Conservation (phyloP, 768 basidiomycete genomes). For the Butyriboletus loyo region DNA sequence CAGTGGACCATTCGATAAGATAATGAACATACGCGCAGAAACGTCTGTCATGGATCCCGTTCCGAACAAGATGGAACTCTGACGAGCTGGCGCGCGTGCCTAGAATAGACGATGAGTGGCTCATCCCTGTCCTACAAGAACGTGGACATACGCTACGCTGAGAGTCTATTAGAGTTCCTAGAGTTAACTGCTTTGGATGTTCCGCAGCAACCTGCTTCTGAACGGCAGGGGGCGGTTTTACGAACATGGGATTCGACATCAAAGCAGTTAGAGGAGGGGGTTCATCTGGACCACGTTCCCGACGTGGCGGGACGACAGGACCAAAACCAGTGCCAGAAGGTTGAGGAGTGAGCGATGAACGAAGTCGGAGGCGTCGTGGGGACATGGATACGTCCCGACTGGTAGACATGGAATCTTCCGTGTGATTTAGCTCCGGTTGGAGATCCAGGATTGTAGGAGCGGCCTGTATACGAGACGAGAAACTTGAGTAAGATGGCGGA, state of each 20-base stretch:
- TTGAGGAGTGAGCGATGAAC: conserved; percentile 70
- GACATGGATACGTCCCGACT: conserved; percentile 46
- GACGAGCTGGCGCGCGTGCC: conserved; percentile 49
- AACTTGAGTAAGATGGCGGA: conserved; percentile 41
- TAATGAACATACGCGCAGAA: conserved; percentile 30
- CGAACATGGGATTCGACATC: conserved; percentile 64
- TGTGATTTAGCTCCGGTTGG: conserved; percentile 19
- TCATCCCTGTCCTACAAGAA: background rate
- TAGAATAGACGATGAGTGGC: conserved; percentile 23
- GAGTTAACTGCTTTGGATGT: conserved; percentile 40
- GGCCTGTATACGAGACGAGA: conserved; percentile 24
- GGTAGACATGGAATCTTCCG: conserved; percentile 17
- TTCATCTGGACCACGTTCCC: conserved; percentile 56
- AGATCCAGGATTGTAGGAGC: conserved; percentile 36
- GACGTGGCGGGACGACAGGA: conserved; percentile 37
- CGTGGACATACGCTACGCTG: conserved; percentile 49
- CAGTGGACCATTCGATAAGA: conserved; percentile 1
- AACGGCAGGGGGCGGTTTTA: conserved; percentile 50
- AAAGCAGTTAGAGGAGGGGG: conserved; percentile 66
- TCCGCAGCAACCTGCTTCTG: conserved; percentile 23
- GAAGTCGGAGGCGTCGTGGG: conserved; percentile 49
- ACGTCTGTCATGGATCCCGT: conserved; percentile 34
- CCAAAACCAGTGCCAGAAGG: conserved; percentile 45
- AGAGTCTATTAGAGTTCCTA: conserved; percentile 58
- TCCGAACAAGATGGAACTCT: conserved; percentile 51